phyloP scores from a whole-genome alignment of 345 rosid species.

The Aquilaria sinensis region DNA sequence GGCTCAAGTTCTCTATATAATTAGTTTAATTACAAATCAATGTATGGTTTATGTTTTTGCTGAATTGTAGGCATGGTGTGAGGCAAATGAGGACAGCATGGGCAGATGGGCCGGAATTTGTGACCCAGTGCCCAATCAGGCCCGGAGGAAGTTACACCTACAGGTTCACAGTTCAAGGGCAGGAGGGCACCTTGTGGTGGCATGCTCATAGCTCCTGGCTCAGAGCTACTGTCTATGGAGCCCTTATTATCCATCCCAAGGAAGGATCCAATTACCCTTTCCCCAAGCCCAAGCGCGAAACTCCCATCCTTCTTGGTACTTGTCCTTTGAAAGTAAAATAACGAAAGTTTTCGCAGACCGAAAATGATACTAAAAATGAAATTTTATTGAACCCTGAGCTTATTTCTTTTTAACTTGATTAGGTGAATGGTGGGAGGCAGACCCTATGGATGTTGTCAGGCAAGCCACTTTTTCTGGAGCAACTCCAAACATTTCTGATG shows the following conservation, averaged over 20 bases:
- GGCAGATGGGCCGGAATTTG: slow-evolving; percentile 93
- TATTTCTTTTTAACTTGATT: neutral
- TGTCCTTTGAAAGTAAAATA: slow-evolving; percentile 5
- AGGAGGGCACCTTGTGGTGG: slow-evolving; percentile 95
- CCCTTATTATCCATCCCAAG: slow-evolving; percentile 60
- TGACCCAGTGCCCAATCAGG: slow-evolving; percentile 89
- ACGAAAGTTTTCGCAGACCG: neutral
- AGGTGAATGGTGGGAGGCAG: slow-evolving; percentile 94
- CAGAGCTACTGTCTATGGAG: slow-evolving; percentile 89
- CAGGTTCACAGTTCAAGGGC: slow-evolving; percentile 68
- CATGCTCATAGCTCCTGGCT: slow-evolving; percentile 98
- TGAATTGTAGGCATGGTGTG: slow-evolving; percentile 65
- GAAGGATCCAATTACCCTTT: slow-evolving; percentile 64
- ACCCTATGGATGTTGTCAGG: slow-evolving; percentile 65
- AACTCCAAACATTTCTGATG: slow-evolving; percentile 67
- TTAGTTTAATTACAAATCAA: too few relatives aligned
- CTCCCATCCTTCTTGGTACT: slow-evolving; percentile 68
- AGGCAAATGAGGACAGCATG: slow-evolving; percentile 81
- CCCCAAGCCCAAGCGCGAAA: slow-evolving; percentile 57
- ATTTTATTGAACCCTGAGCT: neutral
- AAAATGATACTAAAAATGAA: neutral
- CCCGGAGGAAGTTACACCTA: slow-evolving; percentile 79
- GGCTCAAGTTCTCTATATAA: neutral
- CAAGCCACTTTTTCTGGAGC: slow-evolving; percentile 62
- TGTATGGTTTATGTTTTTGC: neutral